Evolutionary conservation across 192 early-diverging fungal genomes (phyloP).

Genomic region (Powellomyces hirtus): DNA sequence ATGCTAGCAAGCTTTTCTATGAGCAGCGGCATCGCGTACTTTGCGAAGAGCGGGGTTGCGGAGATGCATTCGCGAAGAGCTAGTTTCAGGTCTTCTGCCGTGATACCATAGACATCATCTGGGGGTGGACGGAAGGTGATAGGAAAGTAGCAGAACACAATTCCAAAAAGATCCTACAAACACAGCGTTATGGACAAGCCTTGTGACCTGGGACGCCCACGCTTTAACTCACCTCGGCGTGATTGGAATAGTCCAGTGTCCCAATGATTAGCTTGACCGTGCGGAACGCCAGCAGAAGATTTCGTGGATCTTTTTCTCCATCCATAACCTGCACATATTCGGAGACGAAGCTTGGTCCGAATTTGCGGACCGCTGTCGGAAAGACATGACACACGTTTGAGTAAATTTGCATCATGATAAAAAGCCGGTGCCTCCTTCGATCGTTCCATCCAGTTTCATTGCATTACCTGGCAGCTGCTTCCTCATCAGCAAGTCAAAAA

Average conservation of each 20-base stretch:
- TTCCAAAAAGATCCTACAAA: constrained; percentile 85
- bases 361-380: constrained; percentile 53
- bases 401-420: neutral
- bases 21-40: constrained; percentile 77
- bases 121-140: constrained; percentile 97
- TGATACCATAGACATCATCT: constrained; percentile 92
- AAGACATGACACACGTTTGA: constrained; percentile 12
- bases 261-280: constrained; percentile 66
- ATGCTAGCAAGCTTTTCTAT: constrained; percentile 88
- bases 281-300: constrained; percentile 85
- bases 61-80: constrained; percentile 76
- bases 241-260: constrained; percentile 74
- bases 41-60: constrained; percentile 56
- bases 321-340: constrained; percentile 88
- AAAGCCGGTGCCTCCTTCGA: neutral
- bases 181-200: neutral
- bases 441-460: neutral
- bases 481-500: constrained; percentile 70
- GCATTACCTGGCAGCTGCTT: constrained; percentile 59
- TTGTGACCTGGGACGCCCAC: neutral
- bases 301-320: constrained; percentile 98
- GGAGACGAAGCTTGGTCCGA: constrained; percentile 71
- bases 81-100: constrained; percentile 85
- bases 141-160: constrained; percentile 99
- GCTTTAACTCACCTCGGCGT: constrained; percentile 62